Evolutionary conservation across 176 grass and related monocot species (phyloP), one percentile per base, ranked within the genome.

Genomic region (Aegilops sharonensis): DNA sequence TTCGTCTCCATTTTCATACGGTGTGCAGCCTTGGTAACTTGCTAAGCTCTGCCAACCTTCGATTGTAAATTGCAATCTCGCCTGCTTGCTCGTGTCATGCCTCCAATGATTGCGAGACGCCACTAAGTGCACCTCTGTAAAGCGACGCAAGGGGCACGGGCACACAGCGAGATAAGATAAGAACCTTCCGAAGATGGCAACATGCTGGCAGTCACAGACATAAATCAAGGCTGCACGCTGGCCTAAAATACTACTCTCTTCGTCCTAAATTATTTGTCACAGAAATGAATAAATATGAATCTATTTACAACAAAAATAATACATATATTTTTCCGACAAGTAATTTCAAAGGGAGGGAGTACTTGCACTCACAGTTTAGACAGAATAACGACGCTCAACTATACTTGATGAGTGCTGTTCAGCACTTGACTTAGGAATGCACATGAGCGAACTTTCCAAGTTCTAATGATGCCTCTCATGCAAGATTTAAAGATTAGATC

Each of bases 391-490:
- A 52, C 15, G 48, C 15, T 0, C 48, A 57, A 57, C 54, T 57
- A 42, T 42, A 56, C 2, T 21, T 7, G 18, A 57, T 57, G 18
- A 21, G 18, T 3, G 54, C 5, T 57, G 54, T 31, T 84, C 73
- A 72, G 21, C 81, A 37, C 54, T 88, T n/a, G 20, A 8, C 54
- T 21, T 20, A 23, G 5, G 47, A 81, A 34, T 15, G 29, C 56
- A 64, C 56, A 79, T 32, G 65, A 65, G 31, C 21, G 24, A 72
- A 17, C 75, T 79, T 80, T 73, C 68, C 81, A 72, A 63, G 23
- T 63, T 63, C n/a, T 63, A 63, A 61, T 29, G 75, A 64, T 79
- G 75, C 32, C 74, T 72, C 6, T 48, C 66, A 79, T 65, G 75
- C 75, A 83, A 24, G 72, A 45, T 45, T 45, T 45, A 45, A 12